Evolutionary conservation across 2,329 filamentous ascomycete genomes (phyloP), one percentile per base, ranked within the genome.

Genomic region (Hysterium pulicare): DNA sequence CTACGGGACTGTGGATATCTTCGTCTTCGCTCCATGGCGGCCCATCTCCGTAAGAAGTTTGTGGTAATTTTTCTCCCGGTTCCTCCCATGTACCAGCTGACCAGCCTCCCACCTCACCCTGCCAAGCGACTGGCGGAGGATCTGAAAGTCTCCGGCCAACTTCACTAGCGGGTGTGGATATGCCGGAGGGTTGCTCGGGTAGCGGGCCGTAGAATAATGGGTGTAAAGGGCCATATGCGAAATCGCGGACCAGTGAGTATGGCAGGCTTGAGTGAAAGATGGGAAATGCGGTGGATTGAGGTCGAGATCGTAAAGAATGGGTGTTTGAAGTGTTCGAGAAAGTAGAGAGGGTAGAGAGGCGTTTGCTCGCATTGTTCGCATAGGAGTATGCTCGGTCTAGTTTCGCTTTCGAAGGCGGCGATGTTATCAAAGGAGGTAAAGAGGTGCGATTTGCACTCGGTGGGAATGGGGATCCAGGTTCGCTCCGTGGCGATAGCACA

Each of bases 11-110:
- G 59, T 93, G 88, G 33, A 96, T 76, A 66, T 97, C 93, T 56
- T 97, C 90, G 59, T 97, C 90, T 69, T 96, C 90, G 66, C 89
- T 95, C 72, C 90, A 97, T 2, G 90, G 91, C 17, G 90, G 90
- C 0, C 90, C 90, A 61, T 67, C 67, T 37, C 82, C 87, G 56
- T 93, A 91, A 37, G 88, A 81, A 61, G 93, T 90, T 16, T 87
- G 86, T 8, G 88, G 84, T 13, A 94, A 75, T 58, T 90, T 86
- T 53, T 87, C 78, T 19, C 77, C 81, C 41, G 60, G 50, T n/a
- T n/a, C n/a, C 78, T 83, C 51, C 75, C 77, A 76, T 5, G 73
- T 68, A 13, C 71, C 74, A 5, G 75, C 71, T 20, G 75, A 75
- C 74, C 79, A 81, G 22, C 74, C 71, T 11, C 72, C 72, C 45